Conservation (phyloP, 2,329 filamentous ascomycete species). For the Penicillium sp. region DNA sequence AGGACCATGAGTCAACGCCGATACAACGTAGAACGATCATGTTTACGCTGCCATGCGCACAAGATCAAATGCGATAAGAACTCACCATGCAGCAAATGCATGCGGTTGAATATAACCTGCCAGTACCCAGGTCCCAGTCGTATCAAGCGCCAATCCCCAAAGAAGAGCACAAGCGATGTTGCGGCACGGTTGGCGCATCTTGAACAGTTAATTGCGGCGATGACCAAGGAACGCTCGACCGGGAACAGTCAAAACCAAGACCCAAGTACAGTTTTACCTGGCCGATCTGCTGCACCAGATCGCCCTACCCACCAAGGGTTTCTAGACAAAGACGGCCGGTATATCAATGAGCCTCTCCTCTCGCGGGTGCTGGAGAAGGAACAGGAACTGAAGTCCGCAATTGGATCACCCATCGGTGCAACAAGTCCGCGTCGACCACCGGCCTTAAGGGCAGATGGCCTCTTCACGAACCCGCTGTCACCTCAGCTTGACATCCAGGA, state of each 20-base stretch:
- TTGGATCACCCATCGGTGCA: slow-evolving; percentile 11
- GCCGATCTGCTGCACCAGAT: background rate
- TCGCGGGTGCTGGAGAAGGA: slow-evolving; percentile 24
- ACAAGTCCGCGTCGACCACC: slow-evolving; percentile 6
- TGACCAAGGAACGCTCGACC: slow-evolving; percentile 3
- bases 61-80: slow-evolving; percentile 24
- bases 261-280: background rate
- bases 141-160: slow-evolving; percentile 17
- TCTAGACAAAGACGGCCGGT: slow-evolving; percentile 21
- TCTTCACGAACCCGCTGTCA: slow-evolving; percentile 17
- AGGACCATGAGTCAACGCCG: slow-evolving; percentile 14
- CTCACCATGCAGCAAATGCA: slow-evolving; percentile 19
- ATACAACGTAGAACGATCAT: slow-evolving; percentile 25
- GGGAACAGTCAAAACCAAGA: background rate
- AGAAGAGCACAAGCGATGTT: slow-evolving; percentile 14
- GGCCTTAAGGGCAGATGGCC: slow-evolving; percentile 17
- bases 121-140: slow-evolving; percentile 20
- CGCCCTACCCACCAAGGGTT: slow-evolving; percentile 11
- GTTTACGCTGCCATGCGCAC: slow-evolving; percentile 25
- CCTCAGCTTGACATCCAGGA: slow-evolving; percentile 8
- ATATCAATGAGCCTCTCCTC: slow-evolving; percentile 25
- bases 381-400: slow-evolving; percentile 20
- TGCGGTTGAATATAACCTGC: slow-evolving; percentile 15
- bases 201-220: slow-evolving; percentile 16
- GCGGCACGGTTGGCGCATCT: slow-evolving; percentile 19